A percentile compares a stretch with the other conserved stretches of the same genome.
These are phyloP conservation scores for Neonothopanus nambi DNA, from an alignment of 1,284 basidiomycete species.

Conservation along the genomic window DNA sequence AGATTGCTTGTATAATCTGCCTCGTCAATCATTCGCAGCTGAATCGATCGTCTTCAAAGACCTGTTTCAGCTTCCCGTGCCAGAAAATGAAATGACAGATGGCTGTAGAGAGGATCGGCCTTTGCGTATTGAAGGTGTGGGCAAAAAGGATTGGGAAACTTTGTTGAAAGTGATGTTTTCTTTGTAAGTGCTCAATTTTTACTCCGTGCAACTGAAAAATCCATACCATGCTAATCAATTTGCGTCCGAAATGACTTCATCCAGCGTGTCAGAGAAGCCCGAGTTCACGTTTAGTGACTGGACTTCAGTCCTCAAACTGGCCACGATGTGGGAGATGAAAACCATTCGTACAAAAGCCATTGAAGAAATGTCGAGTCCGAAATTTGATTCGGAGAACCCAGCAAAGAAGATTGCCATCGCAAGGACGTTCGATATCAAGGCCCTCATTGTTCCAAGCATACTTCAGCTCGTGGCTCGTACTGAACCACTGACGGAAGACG, in stretches of 20 bases:
- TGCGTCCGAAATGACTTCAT: too few relatives aligned
- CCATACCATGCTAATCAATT: neutral
- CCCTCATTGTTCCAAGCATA: slow-evolving; percentile 25
- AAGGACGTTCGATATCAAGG: slow-evolving; percentile 19
- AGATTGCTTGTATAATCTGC: too few relatives aligned
- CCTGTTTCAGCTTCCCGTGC: too few relatives aligned
- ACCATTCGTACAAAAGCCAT: slow-evolving; percentile 23
- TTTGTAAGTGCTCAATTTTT: neutral
- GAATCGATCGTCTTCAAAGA: too few relatives aligned
- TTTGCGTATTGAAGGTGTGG: too few relatives aligned
- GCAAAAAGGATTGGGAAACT: too few relatives aligned
- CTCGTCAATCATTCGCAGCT: too few relatives aligned
- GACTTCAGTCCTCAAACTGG: slow-evolving; percentile 10
- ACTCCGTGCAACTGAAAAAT: neutral
- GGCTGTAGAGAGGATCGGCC: too few relatives aligned
- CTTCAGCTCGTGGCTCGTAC: slow-evolving; percentile 20
- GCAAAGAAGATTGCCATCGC: slow-evolving; percentile 23
- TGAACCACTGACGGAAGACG: slow-evolving; percentile 21
- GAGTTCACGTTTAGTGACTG: neutral
- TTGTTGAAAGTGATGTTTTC: too few relatives aligned
- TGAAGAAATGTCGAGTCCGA: slow-evolving; percentile 25
- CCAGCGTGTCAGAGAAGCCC: neutral
- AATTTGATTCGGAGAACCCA: slow-evolving; percentile 21
- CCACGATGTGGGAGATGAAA: slow-evolving; percentile 14
- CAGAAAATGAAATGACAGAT: too few relatives aligned